Conservation (phyloP, 129 eudicot genomes). For the Arctium minus region DNA sequence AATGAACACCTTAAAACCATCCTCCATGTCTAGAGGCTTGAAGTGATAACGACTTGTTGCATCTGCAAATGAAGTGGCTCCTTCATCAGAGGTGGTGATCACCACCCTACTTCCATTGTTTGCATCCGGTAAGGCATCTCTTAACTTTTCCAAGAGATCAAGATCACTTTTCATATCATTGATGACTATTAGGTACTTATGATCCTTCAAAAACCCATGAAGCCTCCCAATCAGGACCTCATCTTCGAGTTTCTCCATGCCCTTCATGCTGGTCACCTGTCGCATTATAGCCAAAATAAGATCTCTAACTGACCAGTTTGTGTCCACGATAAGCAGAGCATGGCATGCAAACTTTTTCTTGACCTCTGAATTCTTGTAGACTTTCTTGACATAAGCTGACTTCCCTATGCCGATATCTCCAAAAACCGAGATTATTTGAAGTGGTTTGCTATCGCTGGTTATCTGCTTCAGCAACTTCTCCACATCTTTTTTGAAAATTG, state of each 20-base stretch:
- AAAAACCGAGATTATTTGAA: slow-evolving; percentile 16
- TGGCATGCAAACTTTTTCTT: slow-evolving; percentile 19
- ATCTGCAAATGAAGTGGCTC: slow-evolving; percentile 6
- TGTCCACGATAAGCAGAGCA: slow-evolving; percentile 23
- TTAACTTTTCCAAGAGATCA: slow-evolving; percentile 15
- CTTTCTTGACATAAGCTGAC: slow-evolving; percentile 8
- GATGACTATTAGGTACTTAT: too few relatives aligned
- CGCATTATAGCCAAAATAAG: slow-evolving; percentile 24
- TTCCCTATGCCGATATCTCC: slow-evolving; percentile 22
- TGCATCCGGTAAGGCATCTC: slow-evolving; percentile 20
- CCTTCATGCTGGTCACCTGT: background rate
- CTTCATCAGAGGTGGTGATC: slow-evolving; percentile 34
- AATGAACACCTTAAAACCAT: slow-evolving; percentile 24
- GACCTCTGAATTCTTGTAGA: slow-evolving; percentile 8
- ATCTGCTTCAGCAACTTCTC: background rate
- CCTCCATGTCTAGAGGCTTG: slow-evolving; percentile 19
- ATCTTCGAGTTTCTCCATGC: background rate
- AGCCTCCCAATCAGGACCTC: too few relatives aligned
- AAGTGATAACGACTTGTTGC: background rate
- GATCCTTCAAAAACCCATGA: too few relatives aligned
- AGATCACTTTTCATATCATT: slow-evolving; percentile 9
- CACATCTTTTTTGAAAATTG: background rate
- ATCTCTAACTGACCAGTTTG: slow-evolving; percentile 12
- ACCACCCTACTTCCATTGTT: slow-evolving; percentile 41
- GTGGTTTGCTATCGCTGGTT: background rate